Evolutionary conservation across 805 yeast species (phyloP).

Genomic region (Saccharomycopsis microspora): DNA sequence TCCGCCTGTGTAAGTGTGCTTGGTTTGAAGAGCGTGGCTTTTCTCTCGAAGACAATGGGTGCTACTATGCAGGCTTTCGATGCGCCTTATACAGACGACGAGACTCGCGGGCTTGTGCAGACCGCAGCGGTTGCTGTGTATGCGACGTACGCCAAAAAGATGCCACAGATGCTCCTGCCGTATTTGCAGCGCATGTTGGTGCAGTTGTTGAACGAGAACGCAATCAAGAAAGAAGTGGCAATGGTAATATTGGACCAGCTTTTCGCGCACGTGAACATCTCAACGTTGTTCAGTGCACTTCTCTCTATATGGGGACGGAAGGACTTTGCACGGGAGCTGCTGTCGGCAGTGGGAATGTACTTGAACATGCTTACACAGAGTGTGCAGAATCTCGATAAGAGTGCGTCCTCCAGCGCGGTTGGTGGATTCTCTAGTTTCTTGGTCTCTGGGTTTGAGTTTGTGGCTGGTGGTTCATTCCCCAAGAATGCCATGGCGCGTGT

Average conservation of each 20-base stretch:
- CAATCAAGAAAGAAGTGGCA: constrained; percentile 49
- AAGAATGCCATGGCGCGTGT: constrained; percentile 68
- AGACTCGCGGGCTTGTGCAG: constrained; percentile 36
- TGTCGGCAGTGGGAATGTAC: constrained; percentile 48
- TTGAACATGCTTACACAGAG: constrained; percentile 55
- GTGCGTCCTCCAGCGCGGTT: constrained; percentile 55
- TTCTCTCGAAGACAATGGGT: constrained; percentile 75
- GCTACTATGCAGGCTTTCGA: constrained; percentile 52
- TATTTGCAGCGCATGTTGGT: constrained; percentile 52
- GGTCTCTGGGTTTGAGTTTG: constrained; percentile 55
- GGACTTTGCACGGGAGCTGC: constrained; percentile 27
- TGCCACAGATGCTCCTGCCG: constrained; percentile 76
- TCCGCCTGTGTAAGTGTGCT: constrained; percentile 58
- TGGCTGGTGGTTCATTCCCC: constrained; percentile 32
- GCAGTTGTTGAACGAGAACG: constrained; percentile 43
- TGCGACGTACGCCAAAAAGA: constrained; percentile 65
- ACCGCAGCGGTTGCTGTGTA: constrained; percentile 60
- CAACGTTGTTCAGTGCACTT: constrained; percentile 49
- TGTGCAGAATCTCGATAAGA: constrained; percentile 56
- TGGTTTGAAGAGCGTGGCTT: constrained; percentile 81
- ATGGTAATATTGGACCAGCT: constrained; percentile 49
- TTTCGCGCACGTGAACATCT: constrained; percentile 57
- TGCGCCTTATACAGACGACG: constrained; percentile 21
- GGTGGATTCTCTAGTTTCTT: constrained; percentile 58
- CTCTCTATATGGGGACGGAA: constrained; percentile 48